Evolutionary conservation across 2,329 filamentous ascomycete species (phyloP).

Genomic region (Pseudogymnoascus sp.): DNA sequence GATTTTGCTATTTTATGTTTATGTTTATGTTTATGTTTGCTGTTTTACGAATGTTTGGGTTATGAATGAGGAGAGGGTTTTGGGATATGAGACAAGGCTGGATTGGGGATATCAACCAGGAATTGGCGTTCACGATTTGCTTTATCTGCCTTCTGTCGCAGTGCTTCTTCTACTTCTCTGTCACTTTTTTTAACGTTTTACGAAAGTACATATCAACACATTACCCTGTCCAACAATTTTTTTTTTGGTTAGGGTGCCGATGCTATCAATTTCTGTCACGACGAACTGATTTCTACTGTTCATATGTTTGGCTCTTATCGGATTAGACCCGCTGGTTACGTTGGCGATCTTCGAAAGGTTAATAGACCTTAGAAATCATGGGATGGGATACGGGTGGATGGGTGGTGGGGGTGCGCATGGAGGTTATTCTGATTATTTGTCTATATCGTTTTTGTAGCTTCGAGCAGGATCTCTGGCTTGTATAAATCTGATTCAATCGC

Average conservation of each 20-base stretch:
- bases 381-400: not conserved
- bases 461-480: conserved; percentile 3
- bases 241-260: not conserved
- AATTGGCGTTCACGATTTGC: not conserved
- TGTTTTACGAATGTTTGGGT: not conserved
- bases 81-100: not conserved
- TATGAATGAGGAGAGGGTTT: not conserved
- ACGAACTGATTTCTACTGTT: not conserved
- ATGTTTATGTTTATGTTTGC: not conserved
- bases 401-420: not conserved
- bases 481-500: conserved; percentile 6
- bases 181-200: conserved; percentile 8
- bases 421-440: not conserved
- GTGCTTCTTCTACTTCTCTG: conserved; percentile 2
- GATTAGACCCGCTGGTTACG: not conserved
- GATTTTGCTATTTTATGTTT: not conserved
- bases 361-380: not conserved
- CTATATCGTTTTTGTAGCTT: not conserved
- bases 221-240: not conserved
- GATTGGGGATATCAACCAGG: not conserved
- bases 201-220: conserved; percentile 9
- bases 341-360: not conserved
- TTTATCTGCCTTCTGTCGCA: not conserved
- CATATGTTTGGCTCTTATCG: not conserved
- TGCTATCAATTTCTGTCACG: not conserved